phyloP scores from a whole-genome alignment of 2,329 filamentous ascomycete species.

The Dactylellina haptotyla region DNA sequence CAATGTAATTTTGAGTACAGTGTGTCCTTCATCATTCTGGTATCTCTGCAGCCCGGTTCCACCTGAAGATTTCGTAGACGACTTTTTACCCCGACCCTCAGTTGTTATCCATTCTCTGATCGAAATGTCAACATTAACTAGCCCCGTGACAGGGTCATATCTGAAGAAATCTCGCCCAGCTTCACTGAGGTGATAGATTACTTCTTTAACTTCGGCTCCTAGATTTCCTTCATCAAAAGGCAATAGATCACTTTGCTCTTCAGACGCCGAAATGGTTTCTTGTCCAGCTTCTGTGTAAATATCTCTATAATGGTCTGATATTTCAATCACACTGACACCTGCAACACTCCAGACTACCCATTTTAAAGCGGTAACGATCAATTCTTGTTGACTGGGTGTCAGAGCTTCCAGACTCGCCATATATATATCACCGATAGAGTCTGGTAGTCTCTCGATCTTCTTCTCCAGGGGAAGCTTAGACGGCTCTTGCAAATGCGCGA shows the following conservation, averaged over 20 bases:
- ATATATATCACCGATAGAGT: conserved; percentile 30
- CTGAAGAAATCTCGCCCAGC: conserved; percentile 26
- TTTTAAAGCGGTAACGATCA: conserved; percentile 24
- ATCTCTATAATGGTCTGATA: conserved; percentile 45
- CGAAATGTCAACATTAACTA: conserved; percentile 36
- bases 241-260: not conserved
- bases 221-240: conserved; percentile 19
- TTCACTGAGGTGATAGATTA: conserved; percentile 20
- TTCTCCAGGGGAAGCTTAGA: conserved; percentile 24
- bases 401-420: conserved; percentile 34
- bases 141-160: conserved; percentile 1
- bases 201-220: conserved; percentile 31
- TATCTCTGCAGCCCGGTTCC: conserved; percentile 9
- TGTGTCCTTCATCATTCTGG: conserved; percentile 4
- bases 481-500: conserved; percentile 22
- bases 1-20: conserved; percentile 24
- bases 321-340: conserved; percentile 23
- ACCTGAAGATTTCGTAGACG: not conserved
- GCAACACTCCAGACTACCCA: conserved; percentile 40
- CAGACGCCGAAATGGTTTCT: not conserved
- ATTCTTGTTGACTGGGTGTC: conserved; percentile 33
- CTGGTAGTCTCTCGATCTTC: conserved; percentile 13
- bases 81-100: not conserved
- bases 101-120: conserved; percentile 36
- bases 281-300: not conserved